Percentiles rank a stretch among this genome's conserved stretches.
These are phyloP conservation scores for Kwoniella sp. DNA, from an alignment of 768 basidiomycete genomes.

Conservation along the genomic window DNA sequence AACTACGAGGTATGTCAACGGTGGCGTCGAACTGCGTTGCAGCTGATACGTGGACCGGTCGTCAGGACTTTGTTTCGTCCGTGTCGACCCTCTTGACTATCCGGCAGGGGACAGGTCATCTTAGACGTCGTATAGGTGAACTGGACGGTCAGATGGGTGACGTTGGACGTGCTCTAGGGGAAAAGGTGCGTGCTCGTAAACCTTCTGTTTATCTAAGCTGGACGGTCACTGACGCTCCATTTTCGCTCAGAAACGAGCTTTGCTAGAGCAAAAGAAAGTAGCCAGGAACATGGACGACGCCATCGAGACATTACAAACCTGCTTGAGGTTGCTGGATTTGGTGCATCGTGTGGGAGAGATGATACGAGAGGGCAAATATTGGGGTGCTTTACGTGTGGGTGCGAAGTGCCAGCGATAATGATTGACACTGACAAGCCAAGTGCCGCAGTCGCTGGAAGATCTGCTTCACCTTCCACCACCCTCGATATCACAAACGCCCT, in stretches of 20 bases:
- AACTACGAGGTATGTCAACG: conserved; percentile 64
- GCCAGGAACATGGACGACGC: conserved; percentile 93
- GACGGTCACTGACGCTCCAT: not conserved
- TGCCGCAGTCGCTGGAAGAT: conserved; percentile 79
- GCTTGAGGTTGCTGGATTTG: conserved; percentile 84
- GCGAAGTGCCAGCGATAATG: not conserved
- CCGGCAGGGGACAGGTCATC: conserved; percentile 89
- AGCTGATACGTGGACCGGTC: not conserved
- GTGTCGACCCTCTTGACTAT: conserved; percentile 95
- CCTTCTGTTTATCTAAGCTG: not conserved
- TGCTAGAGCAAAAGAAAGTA: conserved; percentile 86
- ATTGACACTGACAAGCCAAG: not conserved
- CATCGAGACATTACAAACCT: conserved; percentile 90
- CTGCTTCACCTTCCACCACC: conserved; percentile 84
- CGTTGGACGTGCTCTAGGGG: conserved; percentile 78
- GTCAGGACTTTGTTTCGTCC: conserved; percentile 86
- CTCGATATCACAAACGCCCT: conserved; percentile 83
- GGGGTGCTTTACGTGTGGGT: conserved; percentile 90
- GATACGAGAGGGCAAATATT: conserved; percentile 89
- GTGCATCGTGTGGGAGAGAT: conserved; percentile 87
- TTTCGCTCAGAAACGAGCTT: conserved; percentile 70
- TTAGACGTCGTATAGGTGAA: conserved; percentile 84
- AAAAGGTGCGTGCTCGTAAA: conserved; percentile 58
- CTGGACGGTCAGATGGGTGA: conserved; percentile 83
- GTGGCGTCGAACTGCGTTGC: not conserved